phyloP scores from a whole-genome alignment of 2,329 filamentous ascomycete species.

The Cladosporium velox region DNA sequence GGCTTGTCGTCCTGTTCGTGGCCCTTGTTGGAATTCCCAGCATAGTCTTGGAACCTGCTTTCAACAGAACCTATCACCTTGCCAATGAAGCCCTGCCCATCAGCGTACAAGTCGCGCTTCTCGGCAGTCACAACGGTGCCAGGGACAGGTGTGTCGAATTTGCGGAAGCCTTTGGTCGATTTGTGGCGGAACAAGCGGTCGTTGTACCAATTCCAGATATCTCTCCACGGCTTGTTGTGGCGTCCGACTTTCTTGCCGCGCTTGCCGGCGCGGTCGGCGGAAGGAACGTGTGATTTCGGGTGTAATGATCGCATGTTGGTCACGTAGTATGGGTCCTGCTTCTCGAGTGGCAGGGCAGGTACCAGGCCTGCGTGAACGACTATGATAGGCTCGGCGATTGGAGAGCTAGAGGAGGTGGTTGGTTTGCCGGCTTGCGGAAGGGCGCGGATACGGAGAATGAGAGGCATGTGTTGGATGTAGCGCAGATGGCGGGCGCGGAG shows the following conservation, averaged over 20 bases:
- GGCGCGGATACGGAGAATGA: slow-evolving; percentile 40
- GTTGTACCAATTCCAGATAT: slow-evolving; percentile 39
- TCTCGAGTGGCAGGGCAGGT: slow-evolving; percentile 68
- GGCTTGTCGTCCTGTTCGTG: slow-evolving; percentile 43
- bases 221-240: slow-evolving; percentile 33
- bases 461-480: slow-evolving; percentile 38
- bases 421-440: slow-evolving; percentile 31
- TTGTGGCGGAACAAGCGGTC: slow-evolving; percentile 31
- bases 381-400: slow-evolving; percentile 61
- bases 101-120: slow-evolving; percentile 1
- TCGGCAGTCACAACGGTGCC: neutral
- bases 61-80: neutral
- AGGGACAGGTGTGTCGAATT: neutral
- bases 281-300: slow-evolving; percentile 61
- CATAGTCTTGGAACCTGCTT: neutral
- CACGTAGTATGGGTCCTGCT: slow-evolving; percentile 74
- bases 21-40: slow-evolving; percentile 34
- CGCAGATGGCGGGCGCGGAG: slow-evolving; percentile 35
- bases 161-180: slow-evolving; percentile 16
- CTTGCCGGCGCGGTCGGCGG: slow-evolving; percentile 35
- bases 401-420: slow-evolving; percentile 49
- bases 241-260: slow-evolving; percentile 29
- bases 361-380: slow-evolving; percentile 87
- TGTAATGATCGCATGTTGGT: slow-evolving; percentile 92
- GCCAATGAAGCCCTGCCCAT: neutral